A percentile compares a stretch with the other conserved stretches of the same genome.
Evolutionary conservation across 2,329 filamentous ascomycete genomes (phyloP).

Genomic region (Huntiella bhutanensis): DNA sequence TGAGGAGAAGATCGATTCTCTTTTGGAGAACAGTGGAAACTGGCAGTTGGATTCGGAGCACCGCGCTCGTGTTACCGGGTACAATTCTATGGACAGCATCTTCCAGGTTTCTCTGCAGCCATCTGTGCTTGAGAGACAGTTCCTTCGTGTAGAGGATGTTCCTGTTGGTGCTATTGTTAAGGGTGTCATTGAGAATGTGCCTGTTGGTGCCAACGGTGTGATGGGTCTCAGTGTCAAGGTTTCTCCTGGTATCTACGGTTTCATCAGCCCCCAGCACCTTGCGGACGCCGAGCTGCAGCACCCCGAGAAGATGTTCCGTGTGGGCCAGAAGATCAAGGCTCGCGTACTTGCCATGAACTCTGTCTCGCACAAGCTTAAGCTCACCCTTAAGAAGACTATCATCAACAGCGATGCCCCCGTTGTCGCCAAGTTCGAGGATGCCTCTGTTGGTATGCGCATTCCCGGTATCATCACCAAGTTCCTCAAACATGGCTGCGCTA

Average conservation of each 20-base stretch:
- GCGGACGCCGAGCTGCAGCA: conserved; percentile 76
- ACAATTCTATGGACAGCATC: conserved; percentile 69
- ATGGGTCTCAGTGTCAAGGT: conserved; percentile 67
- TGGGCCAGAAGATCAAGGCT: conserved; percentile 67
- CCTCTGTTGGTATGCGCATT: conserved; percentile 55
- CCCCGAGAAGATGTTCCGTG: conserved; percentile 89
- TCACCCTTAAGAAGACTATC: conserved; percentile 88
- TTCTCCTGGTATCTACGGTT: conserved; percentile 71
- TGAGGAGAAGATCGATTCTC: conserved; percentile 69
- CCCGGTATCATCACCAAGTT: conserved; percentile 79
- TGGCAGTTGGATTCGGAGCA: conserved; percentile 66
- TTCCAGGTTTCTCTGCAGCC: conserved; percentile 74
- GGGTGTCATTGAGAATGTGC: conserved; percentile 66
- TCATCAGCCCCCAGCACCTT: conserved; percentile 74
- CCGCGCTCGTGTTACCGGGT: conserved; percentile 64
- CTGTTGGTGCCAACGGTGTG: conserved; percentile 61
- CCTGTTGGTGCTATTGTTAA: conserved; percentile 63
- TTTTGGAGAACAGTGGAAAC: conserved; percentile 57
- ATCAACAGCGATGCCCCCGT: conserved; percentile 74
- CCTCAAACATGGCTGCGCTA: conserved; percentile 57
- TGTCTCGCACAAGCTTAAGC: conserved; percentile 56
- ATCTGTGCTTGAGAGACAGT: conserved; percentile 67
- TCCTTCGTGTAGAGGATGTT: conserved; percentile 81
- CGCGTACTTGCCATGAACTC: conserved; percentile 66
- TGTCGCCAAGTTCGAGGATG: conserved; percentile 58